These are phyloP conservation scores for Psilocybe azurescens DNA, from an alignment of 768 basidiomycete species.

Conservation along the genomic window DNA sequence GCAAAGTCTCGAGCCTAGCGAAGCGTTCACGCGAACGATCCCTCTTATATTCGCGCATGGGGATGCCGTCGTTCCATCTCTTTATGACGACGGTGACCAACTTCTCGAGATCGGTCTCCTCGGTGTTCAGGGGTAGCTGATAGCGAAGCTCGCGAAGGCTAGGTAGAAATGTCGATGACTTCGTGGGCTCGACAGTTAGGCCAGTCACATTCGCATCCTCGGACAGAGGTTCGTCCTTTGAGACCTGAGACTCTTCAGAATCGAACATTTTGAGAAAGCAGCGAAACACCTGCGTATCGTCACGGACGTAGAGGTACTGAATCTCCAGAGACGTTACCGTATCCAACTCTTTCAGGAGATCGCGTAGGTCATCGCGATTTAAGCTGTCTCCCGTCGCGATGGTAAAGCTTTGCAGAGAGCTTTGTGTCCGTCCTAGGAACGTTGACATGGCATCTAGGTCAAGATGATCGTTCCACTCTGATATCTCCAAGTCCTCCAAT, in stretches of 20 bases:
- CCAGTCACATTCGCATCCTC: background rate
- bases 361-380: background rate
- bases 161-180: background rate
- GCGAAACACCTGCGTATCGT: background rate
- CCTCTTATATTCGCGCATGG: background rate
- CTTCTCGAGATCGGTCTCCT: background rate
- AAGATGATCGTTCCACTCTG: slow-evolving; percentile 1
- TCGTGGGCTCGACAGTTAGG: background rate
- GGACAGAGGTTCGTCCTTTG: background rate
- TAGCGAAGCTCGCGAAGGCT: slow-evolving; percentile 1
- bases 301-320: background rate
- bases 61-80: background rate
- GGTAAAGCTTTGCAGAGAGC: background rate
- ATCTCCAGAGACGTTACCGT: background rate
- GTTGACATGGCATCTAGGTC: background rate
- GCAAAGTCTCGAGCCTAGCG: background rate
- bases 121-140: background rate
- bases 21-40: background rate
- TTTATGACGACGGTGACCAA: background rate
- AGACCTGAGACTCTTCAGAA: background rate
- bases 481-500: background rate
- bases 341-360: background rate
- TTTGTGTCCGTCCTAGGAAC: background rate
- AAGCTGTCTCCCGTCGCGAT: background rate
- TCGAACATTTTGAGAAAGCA: slow-evolving; percentile 1